These are phyloP conservation scores for Podospora pseudoanserina DNA, from an alignment of 495 filamentous ascomycete genomes.

Conservation along the genomic window DNA sequence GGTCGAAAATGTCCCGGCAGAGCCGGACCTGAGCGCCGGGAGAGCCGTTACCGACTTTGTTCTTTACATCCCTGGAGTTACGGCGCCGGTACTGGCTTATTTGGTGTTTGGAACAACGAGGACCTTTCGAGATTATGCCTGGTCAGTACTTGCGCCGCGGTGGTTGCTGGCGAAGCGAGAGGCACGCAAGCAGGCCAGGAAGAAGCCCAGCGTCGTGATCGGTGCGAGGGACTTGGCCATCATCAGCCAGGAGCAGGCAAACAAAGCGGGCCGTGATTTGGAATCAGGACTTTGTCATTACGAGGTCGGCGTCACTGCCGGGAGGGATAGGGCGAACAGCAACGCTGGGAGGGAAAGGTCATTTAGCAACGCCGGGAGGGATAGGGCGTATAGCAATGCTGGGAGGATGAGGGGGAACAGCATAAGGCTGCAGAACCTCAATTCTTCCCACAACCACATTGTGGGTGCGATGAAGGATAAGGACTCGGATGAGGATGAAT, in stretches of 20 bases:
- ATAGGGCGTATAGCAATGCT: background rate
- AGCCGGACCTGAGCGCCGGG: conserved; percentile 34
- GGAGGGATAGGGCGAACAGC: background rate
- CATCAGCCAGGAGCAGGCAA: background rate
- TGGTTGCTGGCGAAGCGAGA: conserved; percentile 10
- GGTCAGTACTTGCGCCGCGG: conserved; percentile 15
- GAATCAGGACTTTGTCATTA: background rate
- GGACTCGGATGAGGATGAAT: conserved; percentile 16
- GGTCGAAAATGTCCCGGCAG: conserved; percentile 28
- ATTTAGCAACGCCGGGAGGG: background rate
- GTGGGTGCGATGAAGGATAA: background rate
- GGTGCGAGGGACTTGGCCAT: background rate
- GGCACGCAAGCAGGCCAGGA: background rate
- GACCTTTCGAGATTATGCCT: conserved; percentile 32
- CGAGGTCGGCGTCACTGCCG: background rate
- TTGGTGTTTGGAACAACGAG: conserved; percentile 44
- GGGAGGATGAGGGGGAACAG: background rate
- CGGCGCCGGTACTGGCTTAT: conserved; percentile 37
- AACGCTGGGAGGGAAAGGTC: background rate
- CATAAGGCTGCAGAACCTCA: conserved; percentile 3
- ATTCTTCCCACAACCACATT: background rate
- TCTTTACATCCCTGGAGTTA: conserved; percentile 43
- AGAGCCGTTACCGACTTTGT: conserved; percentile 40
- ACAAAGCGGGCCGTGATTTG: background rate
- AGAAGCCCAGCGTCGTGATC: background rate